Evolutionary conservation across 768 basidiomycete species (phyloP).

Genomic region (Lactarius hengduanensis): DNA sequence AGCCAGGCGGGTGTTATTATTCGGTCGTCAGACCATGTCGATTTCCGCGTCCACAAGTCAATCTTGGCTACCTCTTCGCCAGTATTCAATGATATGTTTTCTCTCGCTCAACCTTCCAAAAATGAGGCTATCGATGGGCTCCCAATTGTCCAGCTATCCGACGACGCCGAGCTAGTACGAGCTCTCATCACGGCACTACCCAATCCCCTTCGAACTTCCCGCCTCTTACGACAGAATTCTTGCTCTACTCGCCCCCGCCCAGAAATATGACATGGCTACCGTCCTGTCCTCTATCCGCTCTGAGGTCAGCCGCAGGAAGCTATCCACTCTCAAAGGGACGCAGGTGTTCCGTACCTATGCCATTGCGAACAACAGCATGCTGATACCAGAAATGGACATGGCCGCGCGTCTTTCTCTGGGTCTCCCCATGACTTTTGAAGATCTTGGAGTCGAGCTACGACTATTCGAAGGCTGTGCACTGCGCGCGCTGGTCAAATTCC

Average conservation of each 20-base stretch:
- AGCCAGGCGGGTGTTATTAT: conserved; percentile 41
- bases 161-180: not conserved
- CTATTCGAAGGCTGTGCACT: conserved; percentile 3
- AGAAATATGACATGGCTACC: conserved; percentile 4
- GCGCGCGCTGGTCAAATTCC: conserved; percentile 3
- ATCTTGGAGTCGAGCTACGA: not conserved
- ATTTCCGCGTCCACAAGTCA: conserved; percentile 46
- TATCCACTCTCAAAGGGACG: not conserved
- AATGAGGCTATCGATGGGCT: not conserved
- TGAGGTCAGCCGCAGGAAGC: not conserved
- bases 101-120: conserved; percentile 3
- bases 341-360: not conserved
- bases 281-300: conserved; percentile 6
- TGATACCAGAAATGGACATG: not conserved
- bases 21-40: conserved; percentile 42
- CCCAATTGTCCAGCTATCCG: conserved; percentile 2
- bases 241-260: not conserved
- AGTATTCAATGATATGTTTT: conserved; percentile 34
- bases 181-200: not conserved
- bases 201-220: not conserved
- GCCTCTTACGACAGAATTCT: not conserved
- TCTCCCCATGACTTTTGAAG: conserved; percentile 2
- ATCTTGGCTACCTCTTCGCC: conserved; percentile 45
- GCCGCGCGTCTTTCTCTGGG: not conserved
- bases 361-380: not conserved